Evolutionary conservation across 73 alveolate species (phyloP), one percentile per base, ranked within the genome.

Genomic region (Paramecium octaurelia): DNA sequence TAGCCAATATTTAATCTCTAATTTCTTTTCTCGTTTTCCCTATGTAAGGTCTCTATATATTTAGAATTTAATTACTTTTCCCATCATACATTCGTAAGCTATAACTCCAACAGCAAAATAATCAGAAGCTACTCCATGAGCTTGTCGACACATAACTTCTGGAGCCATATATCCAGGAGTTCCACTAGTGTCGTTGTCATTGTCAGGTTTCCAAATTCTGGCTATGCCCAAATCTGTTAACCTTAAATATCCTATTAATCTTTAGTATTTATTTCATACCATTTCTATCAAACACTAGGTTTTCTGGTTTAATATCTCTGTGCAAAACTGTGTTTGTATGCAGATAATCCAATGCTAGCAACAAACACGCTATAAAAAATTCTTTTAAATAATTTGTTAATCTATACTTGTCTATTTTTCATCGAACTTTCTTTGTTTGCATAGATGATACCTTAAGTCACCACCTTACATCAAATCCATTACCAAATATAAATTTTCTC

Each of bases 251-350:
- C 99, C 84, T 64, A 64, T 54, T 4, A 6, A 4, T 6, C 20
- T 29, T 88, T 64, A 64, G 9, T 20, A 12, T 4, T 0, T 12
- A n/a, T 64, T 27, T 24, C 2, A 64, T 11, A 64, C 94, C 94
- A 89, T 71, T 89, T 71, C 75, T 90, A 93, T 98, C 99, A 76
- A 95, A 95, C 40, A 98, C 97, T 38, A 98, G 87, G 85, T 98
- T 98, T 93, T 98, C 99, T 36, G 99, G 99, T 86, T 98, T 98
- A 27, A 98, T 95, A 90, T 98, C 99, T 93, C 99, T 92, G 85
- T 98, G 99, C 23, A 98, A 95, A 4, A 97, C 95, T 68, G 95
- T 93, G 38, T 98, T 96, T 36, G 91, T 92, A 85, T 98, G 99
- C 92, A 98, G 86, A 86, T 98, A 97, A 46, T 97, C 99, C 31